A percentile compares a stretch with the other conserved stretches of the same genome.
Conservation (phyloP, 768 basidiomycete genomes). For the Holtermanniella nyarrowii region DNA sequence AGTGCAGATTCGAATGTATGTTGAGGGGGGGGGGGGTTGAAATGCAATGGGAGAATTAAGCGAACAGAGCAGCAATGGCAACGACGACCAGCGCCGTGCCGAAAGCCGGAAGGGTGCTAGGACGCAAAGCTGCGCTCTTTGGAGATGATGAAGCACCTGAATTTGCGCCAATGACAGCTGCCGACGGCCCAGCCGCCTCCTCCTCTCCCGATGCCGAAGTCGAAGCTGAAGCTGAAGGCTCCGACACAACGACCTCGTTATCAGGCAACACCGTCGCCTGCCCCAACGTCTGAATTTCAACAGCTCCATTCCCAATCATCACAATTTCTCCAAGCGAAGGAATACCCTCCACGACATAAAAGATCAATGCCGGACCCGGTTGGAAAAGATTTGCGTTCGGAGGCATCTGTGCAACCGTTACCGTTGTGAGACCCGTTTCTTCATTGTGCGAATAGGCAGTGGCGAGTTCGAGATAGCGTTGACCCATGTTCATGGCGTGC, state of each 20-base stretch:
- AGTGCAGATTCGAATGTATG: no score
- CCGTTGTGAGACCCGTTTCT: conserved; percentile 60
- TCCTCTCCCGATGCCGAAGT: conserved; percentile 8
- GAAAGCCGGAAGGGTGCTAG: no score
- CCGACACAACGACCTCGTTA: conserved; percentile 16
- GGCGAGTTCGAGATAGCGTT: conserved; percentile 70
- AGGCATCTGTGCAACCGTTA: conserved; percentile 73
- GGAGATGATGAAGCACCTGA: no score
- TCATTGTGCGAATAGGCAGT: conserved; percentile 68
- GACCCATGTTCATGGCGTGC: conserved; percentile 61
- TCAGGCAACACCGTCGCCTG: conserved; percentile 20
- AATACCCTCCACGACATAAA: conserved; percentile 36
- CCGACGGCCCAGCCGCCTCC: conserved; percentile 10
- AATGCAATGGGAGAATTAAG: no score
- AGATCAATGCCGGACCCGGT: conserved; percentile 35
- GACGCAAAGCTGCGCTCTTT: no score
- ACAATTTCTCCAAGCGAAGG: conserved; percentile 31
- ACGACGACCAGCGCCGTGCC: no score
- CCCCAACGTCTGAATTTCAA: conserved; percentile 21
- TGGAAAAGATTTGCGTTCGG: conserved; percentile 61
- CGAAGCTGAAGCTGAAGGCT: conserved; percentile 15
- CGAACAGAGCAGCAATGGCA: no score
- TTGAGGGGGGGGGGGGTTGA: no score
- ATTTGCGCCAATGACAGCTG: no score
- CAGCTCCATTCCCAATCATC: conserved; percentile 28